Evolutionary conservation across 345 rosid species (phyloP), one percentile per base, ranked within the genome.

Genomic region (Salix caprea): DNA sequence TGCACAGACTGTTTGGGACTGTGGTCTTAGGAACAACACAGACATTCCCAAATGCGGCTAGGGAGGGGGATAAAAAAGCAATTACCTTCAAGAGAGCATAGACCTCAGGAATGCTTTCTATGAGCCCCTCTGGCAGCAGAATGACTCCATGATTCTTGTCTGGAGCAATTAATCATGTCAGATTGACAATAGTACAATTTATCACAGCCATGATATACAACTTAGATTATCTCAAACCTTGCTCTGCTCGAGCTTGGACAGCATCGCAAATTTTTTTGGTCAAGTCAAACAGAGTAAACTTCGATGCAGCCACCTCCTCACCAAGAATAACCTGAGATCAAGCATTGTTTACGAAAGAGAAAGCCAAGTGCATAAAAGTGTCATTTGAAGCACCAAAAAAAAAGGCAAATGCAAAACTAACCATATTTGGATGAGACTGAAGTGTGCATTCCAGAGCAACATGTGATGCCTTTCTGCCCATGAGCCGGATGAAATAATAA

Each of bases 401-500:
- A 70, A 50, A 65, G 36, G 50, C 65, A 26, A 78, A 10, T 30
- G 26, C 78, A 15, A 32, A 26, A 32, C 93, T 60, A 72, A 93
- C 99, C 99, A 96, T 87, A 82, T 96, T 96, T 2, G 98, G 99
- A 83, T 96, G 98, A 85, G 99, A 93, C 81, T 93, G 99, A 72
- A 93, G 97, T 56, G 99, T 87, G 87, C 99, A 96, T 77, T 96
- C 99, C 79, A 96, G 88, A 28, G 99, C 98, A 71, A 96, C 99
- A 79, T 93, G 98, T 12, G 98, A 96, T 78, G 92, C 94, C 87
- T 88, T 94, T 77, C 99, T 86, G 23, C 98, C 99, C 98, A 96
- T 96, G 77, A 96, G 96, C 68, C 98, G 95, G 77, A 96, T 92
- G 80, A 96, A 94, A 72, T 96, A 96, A 85, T 96, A 96, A 80